These are phyloP conservation scores for Inga oerstediana DNA, from an alignment of 306 rosid species.

Conservation along the genomic window DNA sequence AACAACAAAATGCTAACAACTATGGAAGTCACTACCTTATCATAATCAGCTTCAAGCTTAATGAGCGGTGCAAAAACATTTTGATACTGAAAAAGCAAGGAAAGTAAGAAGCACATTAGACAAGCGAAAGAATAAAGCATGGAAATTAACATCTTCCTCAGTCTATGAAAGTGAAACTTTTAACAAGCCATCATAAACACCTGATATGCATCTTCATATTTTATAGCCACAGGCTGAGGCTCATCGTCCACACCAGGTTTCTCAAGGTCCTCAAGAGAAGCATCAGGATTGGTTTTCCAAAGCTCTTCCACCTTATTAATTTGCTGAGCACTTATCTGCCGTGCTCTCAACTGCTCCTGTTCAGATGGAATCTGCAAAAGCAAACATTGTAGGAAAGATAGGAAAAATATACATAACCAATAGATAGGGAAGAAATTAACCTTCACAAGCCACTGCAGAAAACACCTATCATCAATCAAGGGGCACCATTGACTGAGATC, in stretches of 20 bases:
- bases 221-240: conserved; percentile 92
- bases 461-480: conserved; percentile 97
- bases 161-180: conserved; percentile 8
- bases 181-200: conserved; percentile 43
- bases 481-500: conserved; percentile 99
- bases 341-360: conserved; percentile 99
- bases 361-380: conserved; percentile 91
- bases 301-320: conserved; percentile 97
- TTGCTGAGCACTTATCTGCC: conserved; percentile 99
- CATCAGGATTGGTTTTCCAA: conserved; percentile 99
- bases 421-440: conserved; percentile 45
- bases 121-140: conserved; percentile 24
- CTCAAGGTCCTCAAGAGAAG: conserved; percentile 98
- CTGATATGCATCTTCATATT: conserved; percentile 99
- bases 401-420: not conserved
- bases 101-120: conserved; percentile 32
- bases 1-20: not conserved
- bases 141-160: conserved; percentile 14
- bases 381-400: conserved; percentile 29
- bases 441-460: conserved; percentile 99
- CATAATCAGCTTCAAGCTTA: conserved; percentile 99
- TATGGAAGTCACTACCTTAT: conserved; percentile 59
- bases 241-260: conserved; percentile 99
- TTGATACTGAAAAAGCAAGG: conserved; percentile 74
- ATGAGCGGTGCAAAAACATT: conserved; percentile 99